Conservation (phyloP, 805 yeast genomes). For the Wickerhamomyces rabaulensis region DNA sequence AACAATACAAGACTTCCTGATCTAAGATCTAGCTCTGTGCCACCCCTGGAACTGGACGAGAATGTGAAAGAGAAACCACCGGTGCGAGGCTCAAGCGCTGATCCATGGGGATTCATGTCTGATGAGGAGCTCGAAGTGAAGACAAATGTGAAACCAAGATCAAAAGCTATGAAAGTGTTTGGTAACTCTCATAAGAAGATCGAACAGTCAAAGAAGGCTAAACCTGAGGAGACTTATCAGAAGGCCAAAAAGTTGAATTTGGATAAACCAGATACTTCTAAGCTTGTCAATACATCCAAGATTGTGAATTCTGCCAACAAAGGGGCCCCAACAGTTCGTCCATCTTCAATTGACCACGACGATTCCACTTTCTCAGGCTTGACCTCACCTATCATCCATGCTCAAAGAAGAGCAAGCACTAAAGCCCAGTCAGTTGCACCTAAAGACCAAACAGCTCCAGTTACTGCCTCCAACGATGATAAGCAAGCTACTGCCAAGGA, state of each 20-base stretch:
- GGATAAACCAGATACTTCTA: not conserved
- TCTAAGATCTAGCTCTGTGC: not conserved
- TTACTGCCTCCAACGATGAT: not conserved
- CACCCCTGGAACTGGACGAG: not conserved
- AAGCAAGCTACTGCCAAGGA: no score
- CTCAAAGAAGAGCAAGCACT: slow-evolving; percentile 12
- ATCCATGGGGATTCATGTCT: slow-evolving; percentile 23
- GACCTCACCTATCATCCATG: slow-evolving; percentile 12
- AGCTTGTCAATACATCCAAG: not conserved
- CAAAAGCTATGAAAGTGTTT: slow-evolving; percentile 8
- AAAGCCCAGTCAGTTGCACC: slow-evolving; percentile 7
- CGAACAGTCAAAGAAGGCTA: not conserved
- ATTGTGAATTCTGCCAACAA: no score
- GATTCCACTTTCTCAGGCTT: slow-evolving; percentile 10
- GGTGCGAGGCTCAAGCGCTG: slow-evolving; percentile 1
- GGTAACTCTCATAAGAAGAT: not conserved
- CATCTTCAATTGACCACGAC: slow-evolving; percentile 7
- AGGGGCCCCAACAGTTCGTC: not conserved
- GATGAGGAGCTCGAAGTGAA: slow-evolving; percentile 4
- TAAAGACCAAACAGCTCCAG: not conserved
- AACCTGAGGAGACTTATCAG: not conserved
- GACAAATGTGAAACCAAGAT: not conserved
- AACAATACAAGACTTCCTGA: not conserved
- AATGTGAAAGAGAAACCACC: not conserved
- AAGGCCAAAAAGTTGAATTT: not conserved